Evolutionary conservation across 805 yeast species (phyloP).

Genomic region (Soucietia sequanensis): DNA sequence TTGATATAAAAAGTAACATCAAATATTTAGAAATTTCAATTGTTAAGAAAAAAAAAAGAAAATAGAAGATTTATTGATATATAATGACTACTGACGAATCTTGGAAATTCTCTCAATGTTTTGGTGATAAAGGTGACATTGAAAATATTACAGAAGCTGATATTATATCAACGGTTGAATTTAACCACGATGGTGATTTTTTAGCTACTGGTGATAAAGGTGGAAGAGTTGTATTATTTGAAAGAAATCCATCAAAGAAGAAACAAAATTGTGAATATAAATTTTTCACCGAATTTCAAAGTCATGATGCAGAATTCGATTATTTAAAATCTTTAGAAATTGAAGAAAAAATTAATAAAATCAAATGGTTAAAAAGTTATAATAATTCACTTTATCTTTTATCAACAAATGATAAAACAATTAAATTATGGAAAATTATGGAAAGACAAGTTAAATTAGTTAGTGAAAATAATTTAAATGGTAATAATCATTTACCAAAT

Average conservation of each 20-base stretch:
- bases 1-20: too few species aligned
- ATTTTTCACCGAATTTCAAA: slow-evolving; percentile 94
- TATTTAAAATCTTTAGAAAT: slow-evolving; percentile 93
- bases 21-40: too few species aligned
- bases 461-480: slow-evolving; percentile 77
- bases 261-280: slow-evolving; percentile 79
- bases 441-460: slow-evolving; percentile 92
- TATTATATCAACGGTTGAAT: slow-evolving; percentile 94
- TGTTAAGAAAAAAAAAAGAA: too few species aligned
- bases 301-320: slow-evolving; percentile 98
- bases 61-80: too few species aligned
- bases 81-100: slow-evolving; percentile 24
- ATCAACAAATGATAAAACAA: slow-evolving; percentile 96
- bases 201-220: slow-evolving; percentile 99
- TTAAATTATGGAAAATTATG: slow-evolving; percentile 93
- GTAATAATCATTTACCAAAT: slow-evolving; percentile 20
- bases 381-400: slow-evolving; percentile 88
- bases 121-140: slow-evolving; percentile 97
- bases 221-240: slow-evolving; percentile 94
- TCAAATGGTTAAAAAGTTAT: slow-evolving; percentile 89
- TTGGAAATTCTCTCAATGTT: slow-evolving; percentile 95
- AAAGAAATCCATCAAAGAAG: slow-evolving; percentile 72
- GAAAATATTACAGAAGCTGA: slow-evolving; percentile 96
- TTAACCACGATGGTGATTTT: slow-evolving; percentile 91
- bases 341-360: slow-evolving; percentile 96